These are phyloP conservation scores for Xylariaceae sp. DNA, from an alignment of 2,329 filamentous ascomycete species.

Conservation along the genomic window DNA sequence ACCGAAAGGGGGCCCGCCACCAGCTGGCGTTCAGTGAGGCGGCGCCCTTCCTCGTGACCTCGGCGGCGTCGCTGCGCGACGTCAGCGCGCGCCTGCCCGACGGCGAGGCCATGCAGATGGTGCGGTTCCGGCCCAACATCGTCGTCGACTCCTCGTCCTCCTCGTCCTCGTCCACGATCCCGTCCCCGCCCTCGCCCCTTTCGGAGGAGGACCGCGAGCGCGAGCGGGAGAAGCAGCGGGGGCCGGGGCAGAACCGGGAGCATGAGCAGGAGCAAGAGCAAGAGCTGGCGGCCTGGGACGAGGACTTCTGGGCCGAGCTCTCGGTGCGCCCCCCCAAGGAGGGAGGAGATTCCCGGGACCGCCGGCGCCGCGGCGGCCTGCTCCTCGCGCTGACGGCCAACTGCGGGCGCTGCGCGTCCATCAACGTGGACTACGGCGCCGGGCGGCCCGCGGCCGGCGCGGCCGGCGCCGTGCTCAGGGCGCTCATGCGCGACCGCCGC, in stretches of 20 bases:
- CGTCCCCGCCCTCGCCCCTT: not conserved
- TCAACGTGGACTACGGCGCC: conserved; percentile 65
- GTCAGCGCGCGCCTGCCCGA: conserved; percentile 50
- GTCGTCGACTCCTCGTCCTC: conserved; percentile 44
- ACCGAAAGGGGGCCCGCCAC: conserved; percentile 20
- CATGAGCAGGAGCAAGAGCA: conserved; percentile 1
- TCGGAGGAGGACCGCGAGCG: too few relatives aligned
- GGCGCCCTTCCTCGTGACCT: conserved; percentile 67
- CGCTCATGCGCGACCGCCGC: conserved; percentile 60
- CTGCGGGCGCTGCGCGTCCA: conserved; percentile 59
- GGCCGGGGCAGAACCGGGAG: too few relatives aligned
- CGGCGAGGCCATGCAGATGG: conserved; percentile 48
- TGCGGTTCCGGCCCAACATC: conserved; percentile 67
- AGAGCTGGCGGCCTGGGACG: conserved; percentile 46
- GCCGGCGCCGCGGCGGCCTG: not conserved
- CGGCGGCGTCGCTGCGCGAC: conserved; percentile 60
- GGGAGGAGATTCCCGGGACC: conserved; percentile 1
- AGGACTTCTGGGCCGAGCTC: conserved; percentile 66
- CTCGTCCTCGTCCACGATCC: too few relatives aligned
- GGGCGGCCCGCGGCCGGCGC: conserved; percentile 51
- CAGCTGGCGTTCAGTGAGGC: conserved; percentile 66
- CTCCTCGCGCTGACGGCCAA: conserved; percentile 57
- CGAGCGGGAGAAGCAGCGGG: too few relatives aligned
- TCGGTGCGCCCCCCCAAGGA: conserved; percentile 24
- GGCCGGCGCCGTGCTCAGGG: conserved; percentile 57